A percentile compares a stretch with the other conserved stretches of the same genome.
phyloP scores from a whole-genome alignment of 257 asterid species.

The Fraxinus excelsior region DNA sequence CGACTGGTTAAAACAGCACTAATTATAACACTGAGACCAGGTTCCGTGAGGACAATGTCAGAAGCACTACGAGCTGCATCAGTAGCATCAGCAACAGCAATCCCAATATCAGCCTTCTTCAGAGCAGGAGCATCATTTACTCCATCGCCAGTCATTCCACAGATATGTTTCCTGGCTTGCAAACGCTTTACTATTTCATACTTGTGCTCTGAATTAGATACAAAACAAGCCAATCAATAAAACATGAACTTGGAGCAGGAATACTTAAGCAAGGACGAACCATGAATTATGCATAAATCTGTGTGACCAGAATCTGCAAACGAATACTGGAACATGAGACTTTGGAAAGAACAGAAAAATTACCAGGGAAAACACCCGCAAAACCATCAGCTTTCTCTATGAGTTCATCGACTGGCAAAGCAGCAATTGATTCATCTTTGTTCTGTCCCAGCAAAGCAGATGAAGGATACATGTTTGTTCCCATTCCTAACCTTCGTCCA shows the following conservation, averaged over 20 bases:
- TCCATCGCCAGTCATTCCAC: conserved; percentile 76
- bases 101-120: conserved; percentile 64
- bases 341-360: background rate
- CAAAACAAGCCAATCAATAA: background rate
- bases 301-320: background rate
- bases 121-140: conserved; percentile 71
- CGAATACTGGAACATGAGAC: background rate
- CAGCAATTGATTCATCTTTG: conserved; percentile 59
- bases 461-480: conserved; percentile 69
- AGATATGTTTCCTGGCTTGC: conserved; percentile 64
- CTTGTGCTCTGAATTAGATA: conserved; percentile 46
- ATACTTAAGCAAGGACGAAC: too few species aligned
- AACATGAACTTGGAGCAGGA: background rate
- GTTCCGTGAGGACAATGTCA: conserved; percentile 61
- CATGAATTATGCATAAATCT: background rate
- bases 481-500: conserved; percentile 67
- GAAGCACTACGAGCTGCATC: conserved; percentile 70
- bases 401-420: conserved; percentile 58
- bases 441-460: conserved; percentile 56
- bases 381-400: conserved; percentile 71
- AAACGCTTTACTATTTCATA: conserved; percentile 61
- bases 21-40: conserved; percentile 65
- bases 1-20: conserved; percentile 70
- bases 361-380: conserved; percentile 71
- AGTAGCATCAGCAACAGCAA: conserved; percentile 69